These are phyloP conservation scores for Dactylellina cionopaga DNA, from an alignment of 2,329 filamentous ascomycete species.

Conservation along the genomic window DNA sequence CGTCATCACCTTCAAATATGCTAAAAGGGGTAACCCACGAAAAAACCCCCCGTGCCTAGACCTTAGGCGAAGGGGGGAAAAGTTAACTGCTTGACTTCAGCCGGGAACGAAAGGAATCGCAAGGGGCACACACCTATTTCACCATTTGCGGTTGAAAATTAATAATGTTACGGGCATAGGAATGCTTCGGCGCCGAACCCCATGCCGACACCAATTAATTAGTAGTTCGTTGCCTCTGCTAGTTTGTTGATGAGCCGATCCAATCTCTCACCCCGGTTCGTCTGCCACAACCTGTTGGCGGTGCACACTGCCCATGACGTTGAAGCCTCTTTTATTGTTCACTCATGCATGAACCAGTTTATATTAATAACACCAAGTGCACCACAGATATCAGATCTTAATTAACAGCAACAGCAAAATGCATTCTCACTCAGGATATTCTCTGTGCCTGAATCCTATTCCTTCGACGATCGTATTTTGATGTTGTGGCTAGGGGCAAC, in stretches of 20 bases:
- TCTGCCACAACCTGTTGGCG: constrained; percentile 34
- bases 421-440: neutral
- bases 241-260: constrained; percentile 19
- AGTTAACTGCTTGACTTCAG: constrained; percentile 2
- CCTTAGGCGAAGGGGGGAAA: constrained; percentile 12
- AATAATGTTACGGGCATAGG: neutral
- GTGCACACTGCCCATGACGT: constrained; percentile 1
- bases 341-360: too few relatives aligned
- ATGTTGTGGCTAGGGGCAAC: neutral
- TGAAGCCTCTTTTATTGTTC: too few relatives aligned
- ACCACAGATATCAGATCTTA: constrained; percentile 17
- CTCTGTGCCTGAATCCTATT: constrained; percentile 1
- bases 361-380: too few relatives aligned
- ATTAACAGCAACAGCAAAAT: neutral
- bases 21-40: constrained; percentile 30
- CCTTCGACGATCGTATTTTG: constrained; percentile 21
- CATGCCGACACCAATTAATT: neutral
- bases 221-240: neutral
- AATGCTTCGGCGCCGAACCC: constrained; percentile 7
- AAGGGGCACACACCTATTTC: too few relatives aligned
- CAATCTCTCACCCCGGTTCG: constrained; percentile 31
- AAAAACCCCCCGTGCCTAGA: constrained; percentile 27
- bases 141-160: too few relatives aligned
- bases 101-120: constrained; percentile 3
- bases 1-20: constrained; percentile 29